A percentile compares a stretch with the other conserved stretches of the same genome.
These are phyloP conservation scores for Phytophthora ramorum DNA, from an alignment of 352 stramenopile genomes.

Conservation along the genomic window DNA sequence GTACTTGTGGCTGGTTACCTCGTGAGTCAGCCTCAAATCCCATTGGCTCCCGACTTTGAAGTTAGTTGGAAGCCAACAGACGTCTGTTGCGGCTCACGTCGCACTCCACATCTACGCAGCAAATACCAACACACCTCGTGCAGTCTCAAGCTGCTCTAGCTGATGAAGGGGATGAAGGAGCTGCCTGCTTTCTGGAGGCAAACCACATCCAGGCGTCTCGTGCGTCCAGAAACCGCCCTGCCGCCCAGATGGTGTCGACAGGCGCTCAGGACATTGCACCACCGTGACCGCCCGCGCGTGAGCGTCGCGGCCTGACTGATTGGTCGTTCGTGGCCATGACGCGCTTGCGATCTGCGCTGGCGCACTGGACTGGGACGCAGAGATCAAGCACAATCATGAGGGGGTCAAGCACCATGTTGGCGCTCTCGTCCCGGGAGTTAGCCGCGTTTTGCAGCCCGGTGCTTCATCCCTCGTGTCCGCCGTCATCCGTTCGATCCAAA, in stretches of 20 bases:
- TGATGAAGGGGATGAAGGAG: background rate
- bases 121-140: background rate
- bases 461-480: background rate
- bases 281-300: conserved; percentile 32
- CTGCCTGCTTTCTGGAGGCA: background rate
- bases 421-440: background rate
- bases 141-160: no score
- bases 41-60: conserved; percentile 9
- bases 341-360: conserved; percentile 18
- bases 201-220: background rate
- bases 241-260: conserved; percentile 8
- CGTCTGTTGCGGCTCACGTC: background rate
- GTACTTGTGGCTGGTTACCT: background rate
- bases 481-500: conserved; percentile 12
- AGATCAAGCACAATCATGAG: conserved; percentile 12
- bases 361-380: background rate
- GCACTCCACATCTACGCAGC: background rate
- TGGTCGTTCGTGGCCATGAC: conserved; percentile 25
- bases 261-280: background rate
- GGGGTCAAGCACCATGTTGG: conserved; percentile 5
- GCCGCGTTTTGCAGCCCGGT: background rate
- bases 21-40: conserved; percentile 24
- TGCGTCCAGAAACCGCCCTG: background rate
- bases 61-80: background rate
- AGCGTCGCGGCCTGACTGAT: conserved; percentile 19